Conservation (phyloP, 768 basidiomycete genomes). For the Dendrothele bispora region DNA sequence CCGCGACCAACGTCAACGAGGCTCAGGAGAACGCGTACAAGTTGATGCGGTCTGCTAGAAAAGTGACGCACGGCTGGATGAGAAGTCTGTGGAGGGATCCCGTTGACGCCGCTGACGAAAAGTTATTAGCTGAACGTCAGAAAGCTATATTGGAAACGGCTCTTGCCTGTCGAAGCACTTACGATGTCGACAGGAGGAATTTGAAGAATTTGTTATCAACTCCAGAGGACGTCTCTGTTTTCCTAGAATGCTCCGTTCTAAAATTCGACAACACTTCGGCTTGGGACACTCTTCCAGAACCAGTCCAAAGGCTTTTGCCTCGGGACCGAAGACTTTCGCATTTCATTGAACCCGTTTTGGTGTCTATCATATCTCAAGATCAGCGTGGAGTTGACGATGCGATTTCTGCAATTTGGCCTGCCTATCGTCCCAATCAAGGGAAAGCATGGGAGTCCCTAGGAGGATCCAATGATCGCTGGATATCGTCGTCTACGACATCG, state of each 20-base stretch:
- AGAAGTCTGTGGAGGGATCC: no score
- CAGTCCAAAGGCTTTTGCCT: no score
- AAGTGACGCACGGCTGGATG: no score
- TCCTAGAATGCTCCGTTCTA: conserved; percentile 31
- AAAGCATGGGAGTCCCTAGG: conserved; percentile 23
- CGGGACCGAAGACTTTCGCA: no score
- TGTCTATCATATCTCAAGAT: no score
- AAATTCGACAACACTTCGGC: conserved; percentile 26
- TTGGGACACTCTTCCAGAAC: no score
- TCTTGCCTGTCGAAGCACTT: conserved; percentile 38
- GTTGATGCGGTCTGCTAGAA: no score
- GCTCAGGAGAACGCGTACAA: background rate
- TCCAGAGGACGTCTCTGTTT: conserved; percentile 21
- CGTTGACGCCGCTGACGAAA: no score
- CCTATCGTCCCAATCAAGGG: conserved; percentile 10
- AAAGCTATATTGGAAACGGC: no score
- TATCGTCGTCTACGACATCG: conserved; percentile 21
- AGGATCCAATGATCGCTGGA: conserved; percentile 27
- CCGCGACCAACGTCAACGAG: background rate
- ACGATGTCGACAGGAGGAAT: conserved; percentile 28
- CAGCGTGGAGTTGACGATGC: conserved; percentile 7
- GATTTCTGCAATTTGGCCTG: conserved; percentile 12
- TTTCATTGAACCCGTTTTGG: no score
- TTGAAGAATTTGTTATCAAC: background rate
- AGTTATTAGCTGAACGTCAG: no score